Base-by-base conservation (phyloP, 2,329 filamentous ascomycete species). In the Reticulascus tulasneorum region DNA sequence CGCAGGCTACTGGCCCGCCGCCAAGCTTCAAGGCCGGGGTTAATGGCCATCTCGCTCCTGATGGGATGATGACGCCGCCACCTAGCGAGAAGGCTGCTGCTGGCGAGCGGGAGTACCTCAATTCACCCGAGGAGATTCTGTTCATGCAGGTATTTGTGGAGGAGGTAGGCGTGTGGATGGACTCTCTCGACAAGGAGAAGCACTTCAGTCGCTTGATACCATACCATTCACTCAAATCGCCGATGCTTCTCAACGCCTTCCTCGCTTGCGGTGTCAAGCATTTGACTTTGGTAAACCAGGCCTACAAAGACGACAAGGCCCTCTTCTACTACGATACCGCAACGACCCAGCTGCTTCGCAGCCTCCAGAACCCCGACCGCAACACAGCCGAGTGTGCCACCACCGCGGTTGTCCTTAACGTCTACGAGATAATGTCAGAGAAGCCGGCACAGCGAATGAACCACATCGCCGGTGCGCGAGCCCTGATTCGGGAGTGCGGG, bases 141-240 rank as follows among this genome's bases (percentile, higher is more conserved):
- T 89, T 89, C 54, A 87, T 96, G 83, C 87, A 94, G 57, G 82
- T 89, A 0, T 97, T 94, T 56, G 83, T 94, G 7, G 85, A 94
- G 52, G 85, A 95, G 47, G 86, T 97, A 3, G 89, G 84, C 1
- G 62, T 88, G 4, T 96, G 91, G 88, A 94, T 97, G 86, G 91
- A 96, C 60, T 86, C 82, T 26, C 80, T 96, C 68, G 87, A 94
- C 63, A 74, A 79, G 22, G 74, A 82, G 47, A 91, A 91, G 63
- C 86, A 94, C 66, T 96, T 96, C 58, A 87, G 86, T 17, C 77
- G 84, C 30, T 67, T 87, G 13, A 69, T 96, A n/a, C 89, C 91
- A 0, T 89, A 88, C 50, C 77, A 91, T 50, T 82, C 89, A 1
- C 67, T 95, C 17, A 76, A 80, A 36, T 86, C 93, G 40, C 84